phyloP scores from a whole-genome alignment of 1,284 basidiomycete genomes.

The Cryptococcus maquisensis region DNA sequence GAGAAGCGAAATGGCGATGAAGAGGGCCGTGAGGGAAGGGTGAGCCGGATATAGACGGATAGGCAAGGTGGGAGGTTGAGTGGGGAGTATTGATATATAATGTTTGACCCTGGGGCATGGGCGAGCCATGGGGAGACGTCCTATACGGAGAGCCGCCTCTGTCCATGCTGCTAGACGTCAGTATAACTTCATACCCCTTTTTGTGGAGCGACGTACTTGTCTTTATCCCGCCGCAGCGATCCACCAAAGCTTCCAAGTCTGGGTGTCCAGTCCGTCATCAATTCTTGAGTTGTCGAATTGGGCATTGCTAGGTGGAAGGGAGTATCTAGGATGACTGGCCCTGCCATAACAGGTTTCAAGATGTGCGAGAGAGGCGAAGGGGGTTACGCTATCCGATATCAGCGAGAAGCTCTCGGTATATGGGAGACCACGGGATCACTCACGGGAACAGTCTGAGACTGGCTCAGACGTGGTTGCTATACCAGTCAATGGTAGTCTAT shows the following conservation, averaged over 20 bases:
- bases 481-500: too few relatives aligned
- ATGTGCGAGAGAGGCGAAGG: not conserved
- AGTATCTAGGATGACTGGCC: conserved; percentile 18
- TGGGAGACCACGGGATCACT: too few relatives aligned
- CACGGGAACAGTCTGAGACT: too few relatives aligned
- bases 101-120: conserved; percentile 17
- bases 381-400: too few relatives aligned
- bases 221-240: conserved; percentile 11
- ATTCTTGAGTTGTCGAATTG: conserved; percentile 13
- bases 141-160: not conserved
- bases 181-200: too few relatives aligned
- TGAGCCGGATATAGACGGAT: conserved; percentile 13
- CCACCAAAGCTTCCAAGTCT: conserved; percentile 14
- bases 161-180: too few relatives aligned
- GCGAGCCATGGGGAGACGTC: conserved; percentile 1
- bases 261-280: conserved; percentile 23
- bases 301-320: conserved; percentile 9
- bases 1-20: conserved; percentile 12
- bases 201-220: conserved; percentile 8
- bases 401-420: too few relatives aligned
- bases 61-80: conserved; percentile 11
- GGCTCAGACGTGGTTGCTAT: too few relatives aligned
- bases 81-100: conserved; percentile 9
- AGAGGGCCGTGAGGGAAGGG: conserved; percentile 11
- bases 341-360: conserved; percentile 12